phyloP scores from a whole-genome alignment of 2,329 filamentous ascomycete species.

The Ascosphaera acerosa region DNA sequence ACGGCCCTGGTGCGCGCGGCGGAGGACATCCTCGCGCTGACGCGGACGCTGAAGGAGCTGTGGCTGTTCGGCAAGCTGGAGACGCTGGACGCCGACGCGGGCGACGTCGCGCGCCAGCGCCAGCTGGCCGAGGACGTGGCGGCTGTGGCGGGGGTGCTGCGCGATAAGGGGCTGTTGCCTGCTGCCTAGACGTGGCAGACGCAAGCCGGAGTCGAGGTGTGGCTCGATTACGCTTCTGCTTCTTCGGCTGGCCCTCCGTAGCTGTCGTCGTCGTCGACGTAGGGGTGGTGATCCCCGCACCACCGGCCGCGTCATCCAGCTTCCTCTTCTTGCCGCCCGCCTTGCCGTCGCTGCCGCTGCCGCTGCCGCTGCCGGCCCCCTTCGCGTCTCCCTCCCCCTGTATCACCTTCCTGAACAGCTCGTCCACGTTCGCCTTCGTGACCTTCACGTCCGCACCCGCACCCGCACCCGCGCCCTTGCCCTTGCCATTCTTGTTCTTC shows the following conservation, averaged over 20 bases:
- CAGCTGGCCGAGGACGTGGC: conserved; percentile 23
- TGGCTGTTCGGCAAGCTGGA: conserved; percentile 42
- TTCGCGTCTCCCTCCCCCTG: conserved; percentile 22
- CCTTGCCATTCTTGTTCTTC: conserved; percentile 25
- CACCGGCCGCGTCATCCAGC: conserved; percentile 7
- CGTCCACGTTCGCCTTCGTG: conserved; percentile 43
- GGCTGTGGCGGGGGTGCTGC: no score
- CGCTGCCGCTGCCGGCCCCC: conserved; percentile 8
- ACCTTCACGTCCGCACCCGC: no score
- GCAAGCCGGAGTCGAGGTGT: no score
- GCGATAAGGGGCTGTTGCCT: no score
- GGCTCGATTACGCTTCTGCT: conserved; percentile 4
- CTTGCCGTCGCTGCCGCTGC: conserved; percentile 6
- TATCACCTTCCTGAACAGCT: conserved; percentile 57
- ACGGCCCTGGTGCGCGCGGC: conserved; percentile 33
- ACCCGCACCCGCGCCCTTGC: conserved; percentile 4
- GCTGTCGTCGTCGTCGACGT: conserved; percentile 3
- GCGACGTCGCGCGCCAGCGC: conserved; percentile 17
- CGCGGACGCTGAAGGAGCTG: conserved; percentile 36
- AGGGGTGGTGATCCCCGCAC: conserved; percentile 7
- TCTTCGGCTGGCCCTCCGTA: conserved; percentile 4
- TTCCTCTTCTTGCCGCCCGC: conserved; percentile 11
- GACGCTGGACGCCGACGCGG: conserved; percentile 24
- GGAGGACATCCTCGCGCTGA: conserved; percentile 35
- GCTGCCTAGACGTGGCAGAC: no score